phyloP scores from a whole-genome alignment of 2,329 filamentous ascomycete genomes.

The Fonsecaea erecta region DNA sequence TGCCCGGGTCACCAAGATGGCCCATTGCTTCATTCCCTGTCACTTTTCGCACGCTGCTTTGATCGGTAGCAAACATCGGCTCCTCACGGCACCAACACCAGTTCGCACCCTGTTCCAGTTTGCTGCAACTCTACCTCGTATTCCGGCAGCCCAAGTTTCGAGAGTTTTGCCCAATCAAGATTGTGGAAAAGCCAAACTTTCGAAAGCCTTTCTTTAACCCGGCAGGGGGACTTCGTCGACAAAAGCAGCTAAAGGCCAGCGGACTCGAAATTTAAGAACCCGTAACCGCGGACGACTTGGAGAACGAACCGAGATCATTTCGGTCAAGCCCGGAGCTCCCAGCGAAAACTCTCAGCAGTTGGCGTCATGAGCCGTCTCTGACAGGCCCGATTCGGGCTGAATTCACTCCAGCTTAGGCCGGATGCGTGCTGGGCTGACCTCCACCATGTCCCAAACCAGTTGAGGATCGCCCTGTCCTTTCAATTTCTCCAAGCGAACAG shows the following conservation, averaged over 20 bases:
- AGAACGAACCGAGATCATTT: slow-evolving; percentile 24
- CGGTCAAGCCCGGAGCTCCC: slow-evolving; percentile 7
- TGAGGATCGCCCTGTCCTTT: slow-evolving; percentile 14
- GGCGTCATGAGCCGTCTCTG: slow-evolving; percentile 1
- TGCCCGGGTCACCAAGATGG: not conserved
- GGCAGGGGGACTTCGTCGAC: slow-evolving; percentile 14
- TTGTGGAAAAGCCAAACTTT: slow-evolving; percentile 8
- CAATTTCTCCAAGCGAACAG: slow-evolving; percentile 13
- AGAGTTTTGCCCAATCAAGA: slow-evolving; percentile 6
- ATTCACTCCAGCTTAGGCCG: slow-evolving; percentile 1
- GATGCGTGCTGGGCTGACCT: not conserved
- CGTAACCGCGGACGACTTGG: slow-evolving; percentile 10
- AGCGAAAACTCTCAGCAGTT: slow-evolving; percentile 3
- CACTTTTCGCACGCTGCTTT: not conserved
- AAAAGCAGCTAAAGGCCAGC: slow-evolving; percentile 8
- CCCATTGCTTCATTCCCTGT: not conserved
- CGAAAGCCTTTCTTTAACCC: not conserved
- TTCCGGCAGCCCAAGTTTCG: slow-evolving; percentile 3
- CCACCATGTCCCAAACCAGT: not conserved
- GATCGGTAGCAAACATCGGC: not conserved
- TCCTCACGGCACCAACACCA: not conserved
- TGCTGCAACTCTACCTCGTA: slow-evolving; percentile 10
- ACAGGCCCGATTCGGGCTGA: slow-evolving; percentile 2
- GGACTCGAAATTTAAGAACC: slow-evolving; percentile 7
- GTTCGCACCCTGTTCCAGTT: not conserved